Percentiles rank a stretch among this genome's conserved stretches.
phyloP scores from a whole-genome alignment of 345 rosid genomes.

The Eucalyptus marginata region DNA sequence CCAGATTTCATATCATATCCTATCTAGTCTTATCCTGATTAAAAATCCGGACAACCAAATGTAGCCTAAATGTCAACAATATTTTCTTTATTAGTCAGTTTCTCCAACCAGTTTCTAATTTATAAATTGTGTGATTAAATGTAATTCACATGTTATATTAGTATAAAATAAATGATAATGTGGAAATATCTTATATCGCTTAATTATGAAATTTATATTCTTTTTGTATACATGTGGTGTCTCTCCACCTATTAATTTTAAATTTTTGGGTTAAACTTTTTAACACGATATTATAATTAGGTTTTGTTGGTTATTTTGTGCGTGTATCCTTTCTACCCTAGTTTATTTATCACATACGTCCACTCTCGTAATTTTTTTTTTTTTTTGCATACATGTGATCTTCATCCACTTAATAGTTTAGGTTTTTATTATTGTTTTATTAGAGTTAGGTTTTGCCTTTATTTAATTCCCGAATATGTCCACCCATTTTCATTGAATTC shows the following conservation, averaged over 20 bases:
- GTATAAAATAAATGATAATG: not conserved
- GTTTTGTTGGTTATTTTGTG: not conserved
- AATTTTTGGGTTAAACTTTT: not conserved
- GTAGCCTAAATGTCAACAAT: not conserved
- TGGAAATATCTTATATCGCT: not conserved
- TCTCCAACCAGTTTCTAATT: not conserved
- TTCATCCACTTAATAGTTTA: not conserved
- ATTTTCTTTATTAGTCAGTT: not conserved
- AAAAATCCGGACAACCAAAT: too few species aligned
- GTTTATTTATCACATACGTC: not conserved
- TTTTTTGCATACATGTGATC: not conserved
- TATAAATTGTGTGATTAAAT: not conserved
- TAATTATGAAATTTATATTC: not conserved
- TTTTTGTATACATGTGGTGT: accelerated
- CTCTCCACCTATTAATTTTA: not conserved
- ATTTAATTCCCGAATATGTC: not conserved
- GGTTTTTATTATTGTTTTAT: not conserved
- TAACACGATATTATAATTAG: not conserved
- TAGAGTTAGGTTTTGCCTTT: too few species aligned
- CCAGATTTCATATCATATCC: too few species aligned
- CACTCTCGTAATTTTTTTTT: accelerated
- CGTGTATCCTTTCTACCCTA: accelerated
- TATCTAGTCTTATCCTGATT: too few species aligned
- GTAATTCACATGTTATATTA: not conserved
- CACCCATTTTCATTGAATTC: not conserved